phyloP scores from a whole-genome alignment of 2,329 filamentous ascomycete genomes.

The Aspergillus luchuensis region DNA sequence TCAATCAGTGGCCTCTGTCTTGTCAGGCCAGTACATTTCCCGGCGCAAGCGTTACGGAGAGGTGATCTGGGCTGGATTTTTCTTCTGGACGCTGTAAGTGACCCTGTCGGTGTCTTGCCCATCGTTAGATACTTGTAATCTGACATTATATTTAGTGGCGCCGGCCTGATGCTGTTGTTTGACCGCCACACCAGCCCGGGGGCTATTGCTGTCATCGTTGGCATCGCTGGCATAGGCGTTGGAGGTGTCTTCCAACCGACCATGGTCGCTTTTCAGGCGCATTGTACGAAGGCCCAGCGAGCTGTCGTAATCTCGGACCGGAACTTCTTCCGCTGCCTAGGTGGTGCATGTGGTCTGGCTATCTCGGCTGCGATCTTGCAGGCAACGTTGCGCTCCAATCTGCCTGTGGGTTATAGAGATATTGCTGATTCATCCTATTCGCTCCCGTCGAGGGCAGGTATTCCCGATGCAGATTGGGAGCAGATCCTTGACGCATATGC shows the following conservation, averaged over 20 bases:
- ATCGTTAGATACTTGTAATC: neutral
- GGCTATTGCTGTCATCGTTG: conserved; percentile 54
- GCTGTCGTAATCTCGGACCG: conserved; percentile 64
- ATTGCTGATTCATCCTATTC: conserved; percentile 46
- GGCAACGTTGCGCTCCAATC: conserved; percentile 39
- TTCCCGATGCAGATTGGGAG: conserved; percentile 39
- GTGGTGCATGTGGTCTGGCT: conserved; percentile 61
- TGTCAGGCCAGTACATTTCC: conserved; percentile 61
- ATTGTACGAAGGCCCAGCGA: conserved; percentile 58
- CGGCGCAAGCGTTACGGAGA: conserved; percentile 60
- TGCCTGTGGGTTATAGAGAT: conserved; percentile 42
- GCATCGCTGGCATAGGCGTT: conserved; percentile 56
- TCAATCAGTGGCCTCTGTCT: conserved; percentile 45
- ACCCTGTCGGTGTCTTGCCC: too few species aligned
- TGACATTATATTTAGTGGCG: conserved; percentile 37
- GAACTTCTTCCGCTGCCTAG: conserved; percentile 64
- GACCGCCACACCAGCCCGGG: conserved; percentile 48
- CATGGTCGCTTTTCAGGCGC: conserved; percentile 61
- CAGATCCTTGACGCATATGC: conserved; percentile 55
- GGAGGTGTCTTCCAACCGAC: conserved; percentile 57
- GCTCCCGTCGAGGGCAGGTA: conserved; percentile 29
- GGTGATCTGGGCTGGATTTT: conserved; percentile 55
- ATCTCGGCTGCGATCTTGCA: conserved; percentile 57
- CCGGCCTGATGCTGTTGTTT: conserved; percentile 57
- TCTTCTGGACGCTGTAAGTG: conserved; percentile 50